These are phyloP conservation scores for Phytophthora tentaculata DNA, from an alignment of 352 stramenopile species.

Conservation along the genomic window DNA sequence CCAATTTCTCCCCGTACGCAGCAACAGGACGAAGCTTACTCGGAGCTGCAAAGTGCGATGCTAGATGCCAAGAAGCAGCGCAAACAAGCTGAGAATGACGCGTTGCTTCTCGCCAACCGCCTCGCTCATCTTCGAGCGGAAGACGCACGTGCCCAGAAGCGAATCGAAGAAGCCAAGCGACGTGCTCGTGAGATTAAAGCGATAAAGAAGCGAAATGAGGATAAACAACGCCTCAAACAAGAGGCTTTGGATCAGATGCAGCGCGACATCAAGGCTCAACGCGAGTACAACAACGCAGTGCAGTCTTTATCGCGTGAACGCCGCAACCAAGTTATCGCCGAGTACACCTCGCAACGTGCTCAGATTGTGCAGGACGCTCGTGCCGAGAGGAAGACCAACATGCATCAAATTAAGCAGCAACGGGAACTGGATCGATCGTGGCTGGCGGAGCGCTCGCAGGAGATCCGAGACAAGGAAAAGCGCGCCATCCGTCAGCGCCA, in stretches of 20 bases:
- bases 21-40: slow-evolving; percentile 41
- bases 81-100: slow-evolving; percentile 60
- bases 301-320: slow-evolving; percentile 45
- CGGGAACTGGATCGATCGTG: slow-evolving; percentile 45
- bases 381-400: slow-evolving; percentile 47
- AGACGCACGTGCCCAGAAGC: slow-evolving; percentile 58
- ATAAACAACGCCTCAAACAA: slow-evolving; percentile 57
- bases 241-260: slow-evolving; percentile 59
- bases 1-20: slow-evolving; percentile 13
- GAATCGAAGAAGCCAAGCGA: slow-evolving; percentile 74
- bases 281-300: slow-evolving; percentile 64
- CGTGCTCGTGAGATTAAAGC: slow-evolving; percentile 64
- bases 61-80: slow-evolving; percentile 53
- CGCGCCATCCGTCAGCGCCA: slow-evolving; percentile 49
- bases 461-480: slow-evolving; percentile 63
- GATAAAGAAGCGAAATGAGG: slow-evolving; percentile 67
- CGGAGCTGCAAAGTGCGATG: slow-evolving; percentile 59
- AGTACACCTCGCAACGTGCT: slow-evolving; percentile 49
- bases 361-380: slow-evolving; percentile 64
- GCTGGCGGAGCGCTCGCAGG: slow-evolving; percentile 50
- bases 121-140: slow-evolving; percentile 67
- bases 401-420: slow-evolving; percentile 52
- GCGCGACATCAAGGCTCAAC: slow-evolving; percentile 52
- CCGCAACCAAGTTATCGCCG: slow-evolving; percentile 47
- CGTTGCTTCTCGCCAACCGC: slow-evolving; percentile 66